phyloP scores from a whole-genome alignment of 164 flowering plant species.

The Hamamelis virginiana region DNA sequence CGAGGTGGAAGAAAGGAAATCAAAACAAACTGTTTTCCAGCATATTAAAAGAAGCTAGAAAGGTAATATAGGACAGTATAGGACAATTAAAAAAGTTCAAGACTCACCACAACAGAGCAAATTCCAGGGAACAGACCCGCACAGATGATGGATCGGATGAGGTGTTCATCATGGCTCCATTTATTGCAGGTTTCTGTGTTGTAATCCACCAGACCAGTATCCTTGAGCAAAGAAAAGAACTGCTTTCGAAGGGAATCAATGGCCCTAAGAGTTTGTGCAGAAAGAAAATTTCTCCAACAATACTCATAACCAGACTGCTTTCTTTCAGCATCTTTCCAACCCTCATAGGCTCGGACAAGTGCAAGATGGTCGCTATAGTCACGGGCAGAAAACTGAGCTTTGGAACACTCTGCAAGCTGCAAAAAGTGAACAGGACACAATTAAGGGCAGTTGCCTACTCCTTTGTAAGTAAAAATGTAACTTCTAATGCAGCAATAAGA shows the following conservation, averaged over 20 bases:
- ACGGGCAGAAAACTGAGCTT: conserved; percentile 64
- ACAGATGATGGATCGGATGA: conserved; percentile 80
- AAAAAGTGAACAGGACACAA: conserved; percentile 10
- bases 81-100: not conserved
- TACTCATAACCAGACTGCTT: conserved; percentile 70
- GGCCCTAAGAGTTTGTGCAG: conserved; percentile 82
- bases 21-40: not conserved
- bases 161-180: conserved; percentile 77
- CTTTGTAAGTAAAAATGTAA: not conserved
- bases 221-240: conserved; percentile 69
- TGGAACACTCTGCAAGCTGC: conserved; percentile 90
- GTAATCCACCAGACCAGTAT: conserved; percentile 61
- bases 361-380: conserved; percentile 89
- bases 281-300: conserved; percentile 93
- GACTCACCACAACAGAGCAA: conserved; percentile 85
- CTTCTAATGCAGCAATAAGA: not conserved
- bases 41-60: not conserved
- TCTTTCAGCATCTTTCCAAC: conserved; percentile 92
- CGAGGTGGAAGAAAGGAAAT: not conserved
- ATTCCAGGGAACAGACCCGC: conserved; percentile 93
- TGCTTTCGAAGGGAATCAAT: conserved; percentile 85
- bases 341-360: conserved; percentile 84
- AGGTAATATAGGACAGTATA: not conserved
- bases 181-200: conserved; percentile 36
- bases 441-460: not conserved